Base-by-base conservation (phyloP, 2,329 filamentous ascomycete species). In the Purpureocillium takamizusanense region DNA sequence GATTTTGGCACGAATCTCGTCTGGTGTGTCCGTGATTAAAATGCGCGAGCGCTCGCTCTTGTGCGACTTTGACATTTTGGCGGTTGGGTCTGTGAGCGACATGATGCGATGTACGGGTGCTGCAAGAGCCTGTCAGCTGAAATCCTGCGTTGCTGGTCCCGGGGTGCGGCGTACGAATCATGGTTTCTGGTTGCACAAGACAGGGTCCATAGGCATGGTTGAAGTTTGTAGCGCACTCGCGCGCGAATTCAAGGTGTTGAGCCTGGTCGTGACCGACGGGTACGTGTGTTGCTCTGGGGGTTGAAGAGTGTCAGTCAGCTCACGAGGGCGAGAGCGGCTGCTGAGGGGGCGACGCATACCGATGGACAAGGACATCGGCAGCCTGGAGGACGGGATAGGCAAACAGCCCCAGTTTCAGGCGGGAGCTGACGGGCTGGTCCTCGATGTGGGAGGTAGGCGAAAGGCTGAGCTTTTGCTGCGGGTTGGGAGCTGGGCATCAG, bases 21-120 rank as follows among this genome's bases (percentile, higher is more conserved):
- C 62, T 1, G 74, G 64, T 0, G 68, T 60, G 50, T 95, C 86
- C 2, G 83, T 94, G 43, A 98, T 77, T 11, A 92, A 65, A 49
- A 98, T 94, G 14, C 87, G 76, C 7, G 87, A 94, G 36, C 74
- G 75, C 3, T 74, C 69, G 48, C 84, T 76, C 1, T 70, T 55
- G 51, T 87, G 74, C 1, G 88, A 95, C 62, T 98, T 98, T 40
- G 88, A 95, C 92, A 98, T 98, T 58, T 98, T 98, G 37, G 76
- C 69, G 1, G 60, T 64, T 0, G 92, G 90, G 10, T 86, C 68
- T 37, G 76, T 78, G 16, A 98, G 75, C 14, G 88, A 94, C 89
- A 95, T 97, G 44, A 98, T 74, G 44, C 90, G 79, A 51, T 83
- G 86, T 2, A 84, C 77, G 4, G 85, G 81, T n/a, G 82, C 82